phyloP scores from a whole-genome alignment of 2,329 filamentous ascomycete species.

The Tolypocladium inflatum region DNA sequence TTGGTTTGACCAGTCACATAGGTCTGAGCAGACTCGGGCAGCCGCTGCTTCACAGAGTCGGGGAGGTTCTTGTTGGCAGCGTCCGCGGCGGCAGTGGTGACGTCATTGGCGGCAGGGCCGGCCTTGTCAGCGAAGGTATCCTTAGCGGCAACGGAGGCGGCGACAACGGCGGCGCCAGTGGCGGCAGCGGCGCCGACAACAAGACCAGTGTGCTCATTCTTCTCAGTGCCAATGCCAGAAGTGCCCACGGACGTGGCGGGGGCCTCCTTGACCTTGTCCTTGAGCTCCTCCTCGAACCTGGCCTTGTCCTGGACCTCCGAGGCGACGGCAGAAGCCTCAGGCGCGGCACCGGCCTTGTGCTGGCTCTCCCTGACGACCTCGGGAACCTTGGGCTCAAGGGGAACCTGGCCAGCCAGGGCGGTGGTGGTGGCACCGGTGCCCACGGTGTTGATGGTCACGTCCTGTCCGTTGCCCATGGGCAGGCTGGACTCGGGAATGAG shows the following conservation, averaged over 20 bases:
- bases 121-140: conserved; percentile 23
- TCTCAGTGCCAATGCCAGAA: conserved; percentile 40
- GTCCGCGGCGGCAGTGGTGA: conserved; percentile 26
- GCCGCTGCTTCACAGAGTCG: conserved; percentile 40
- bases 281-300: conserved; percentile 60
- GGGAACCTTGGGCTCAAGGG: conserved; percentile 43
- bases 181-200: conserved; percentile 28
- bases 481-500: conserved; percentile 78
- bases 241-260: conserved; percentile 48
- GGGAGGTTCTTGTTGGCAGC: conserved; percentile 39
- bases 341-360: conserved; percentile 49
- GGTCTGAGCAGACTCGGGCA: conserved; percentile 40
- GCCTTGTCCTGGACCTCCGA: conserved; percentile 63
- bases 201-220: conserved; percentile 31
- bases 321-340: conserved; percentile 59
- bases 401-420: conserved; percentile 57
- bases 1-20: conserved; percentile 33
- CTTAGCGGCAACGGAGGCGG: conserved; percentile 24
- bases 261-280: conserved; percentile 54
- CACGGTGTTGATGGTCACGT: conserved; percentile 38
- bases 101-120: conserved; percentile 19
- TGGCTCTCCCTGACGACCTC: conserved; percentile 62
- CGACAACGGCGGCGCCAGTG: conserved; percentile 24
- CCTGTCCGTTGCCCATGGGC: conserved; percentile 42
- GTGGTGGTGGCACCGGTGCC: conserved; percentile 55